phyloP scores from a whole-genome alignment of 495 filamentous ascomycete species.

The Penicillium egyptiacum region DNA sequence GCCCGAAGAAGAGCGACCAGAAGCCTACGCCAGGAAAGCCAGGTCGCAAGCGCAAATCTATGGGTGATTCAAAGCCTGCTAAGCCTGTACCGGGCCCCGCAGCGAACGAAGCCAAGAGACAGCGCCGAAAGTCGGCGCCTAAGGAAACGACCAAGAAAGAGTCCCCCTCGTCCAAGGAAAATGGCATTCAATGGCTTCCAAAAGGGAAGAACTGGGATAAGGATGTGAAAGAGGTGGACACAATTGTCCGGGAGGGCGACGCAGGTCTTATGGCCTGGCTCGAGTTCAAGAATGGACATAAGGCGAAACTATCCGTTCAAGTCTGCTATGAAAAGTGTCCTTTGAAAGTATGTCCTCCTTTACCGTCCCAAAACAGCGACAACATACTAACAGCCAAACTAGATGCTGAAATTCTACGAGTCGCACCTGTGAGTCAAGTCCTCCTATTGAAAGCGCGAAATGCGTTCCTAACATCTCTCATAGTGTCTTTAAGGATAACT shows the following conservation, averaged over 20 bases:
- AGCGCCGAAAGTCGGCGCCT: conserved; percentile 25
- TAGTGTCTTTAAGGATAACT: conserved; percentile 43
- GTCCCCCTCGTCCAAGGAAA: conserved; percentile 11
- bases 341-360: conserved; percentile 25
- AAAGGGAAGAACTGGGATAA: conserved; percentile 58
- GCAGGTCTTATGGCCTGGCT: conserved; percentile 50
- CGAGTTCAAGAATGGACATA: conserved; percentile 55
- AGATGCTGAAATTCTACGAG: conserved; percentile 53
- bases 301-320: conserved; percentile 38
- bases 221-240: conserved; percentile 54
- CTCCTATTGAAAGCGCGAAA: neutral
- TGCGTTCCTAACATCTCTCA: conserved; percentile 22
- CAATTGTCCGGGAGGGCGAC: conserved; percentile 52
- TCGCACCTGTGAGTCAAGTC: conserved; percentile 40
- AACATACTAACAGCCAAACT: conserved; percentile 16
- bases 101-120: conserved; percentile 27
- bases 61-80: conserved; percentile 31
- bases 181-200: conserved; percentile 43
- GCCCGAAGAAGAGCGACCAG: conserved; percentile 38
- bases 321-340: conserved; percentile 47
- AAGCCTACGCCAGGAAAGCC: conserved; percentile 21
- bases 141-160: conserved; percentile 16
- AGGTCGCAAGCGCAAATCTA: conserved; percentile 43
- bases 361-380: neutral
- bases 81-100: conserved; percentile 18